phyloP scores from a whole-genome alignment of 2,329 filamentous ascomycete genomes.

The Stromatinia cepivora region DNA sequence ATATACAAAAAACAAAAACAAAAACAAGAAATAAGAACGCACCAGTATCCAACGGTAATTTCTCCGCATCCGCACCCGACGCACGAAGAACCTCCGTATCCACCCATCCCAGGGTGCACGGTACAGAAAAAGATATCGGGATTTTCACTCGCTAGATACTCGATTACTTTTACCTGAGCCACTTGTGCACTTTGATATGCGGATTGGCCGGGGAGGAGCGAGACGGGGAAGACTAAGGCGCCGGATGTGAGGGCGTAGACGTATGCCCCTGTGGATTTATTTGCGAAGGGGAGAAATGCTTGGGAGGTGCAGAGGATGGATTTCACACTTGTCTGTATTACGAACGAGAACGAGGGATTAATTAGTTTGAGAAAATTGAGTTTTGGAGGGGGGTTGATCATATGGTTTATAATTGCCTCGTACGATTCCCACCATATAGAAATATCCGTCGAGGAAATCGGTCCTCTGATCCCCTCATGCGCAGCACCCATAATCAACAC shows the following conservation, averaged over 20 bases:
- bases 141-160: constrained; percentile 1
- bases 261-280: not conserved
- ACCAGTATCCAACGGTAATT: constrained; percentile 1
- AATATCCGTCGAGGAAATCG: not conserved
- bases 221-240: not conserved
- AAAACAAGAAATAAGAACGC: not conserved
- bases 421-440: not conserved
- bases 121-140: not conserved
- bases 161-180: constrained; percentile 5
- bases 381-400: too few relatives aligned
- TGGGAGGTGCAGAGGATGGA: not conserved
- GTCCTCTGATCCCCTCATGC: not conserved
- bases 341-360: too few relatives aligned
- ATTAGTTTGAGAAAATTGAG: too few relatives aligned
- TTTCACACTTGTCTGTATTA: not conserved
- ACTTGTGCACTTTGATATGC: not conserved
- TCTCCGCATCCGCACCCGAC: not conserved
- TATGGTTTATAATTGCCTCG: too few relatives aligned
- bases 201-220: not conserved
- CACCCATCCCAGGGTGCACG: constrained; percentile 9
- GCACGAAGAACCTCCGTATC: not conserved
- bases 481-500: not conserved
- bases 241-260: not conserved
- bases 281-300: not conserved
- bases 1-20: too few relatives aligned